Base-by-base conservation (phyloP, 164 flowering plant species). In the Santalum album region DNA sequence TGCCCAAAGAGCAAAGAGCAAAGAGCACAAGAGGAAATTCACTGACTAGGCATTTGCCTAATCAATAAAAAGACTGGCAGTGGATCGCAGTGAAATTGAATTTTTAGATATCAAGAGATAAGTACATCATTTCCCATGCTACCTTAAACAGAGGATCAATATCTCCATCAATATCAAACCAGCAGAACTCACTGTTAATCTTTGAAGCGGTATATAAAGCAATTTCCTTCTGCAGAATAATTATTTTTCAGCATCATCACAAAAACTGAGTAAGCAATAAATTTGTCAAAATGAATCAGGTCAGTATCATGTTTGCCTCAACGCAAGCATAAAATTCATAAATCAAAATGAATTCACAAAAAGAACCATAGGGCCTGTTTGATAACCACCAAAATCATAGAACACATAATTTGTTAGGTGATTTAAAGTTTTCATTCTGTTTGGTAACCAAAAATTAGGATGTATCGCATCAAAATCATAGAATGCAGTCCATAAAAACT, bases 101-200 rank as follows among this genome's bases (percentile, higher is more conserved):
- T 38, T 12, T 16, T 7, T 23, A 49, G 19, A 14, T 0, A 12
- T 15, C 40, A 10, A 38, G 16, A 38, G 7, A 29, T 3, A 29
- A 29, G 16, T 11, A 25, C 36, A 40, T 42, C 3, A 49, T 0
- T 14, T 5, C 7, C 12, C 27, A 45, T 11, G 34, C 65, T 76
- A 92, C 99, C 91, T 92, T 92, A 67, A 92, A 92, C 25, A 92
- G 76, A 53, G 99, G 88, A 77, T 89, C 80, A 58, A 92, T 73
- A 64, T 89, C 96, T 12, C 78, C 86, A 76, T 92, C 99, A 63
- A 89, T 82, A 63, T 92, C 90, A 81, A 92, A 92, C 90, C 80
- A 79, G 70, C 77, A 72, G 57, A 92, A 86, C 50, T 87, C 95
- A 51, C 78, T 71, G 61, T 56, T 73, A 51, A 71, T 59, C 70